Evolutionary conservation across 2,329 filamentous ascomycete species (phyloP).

Genomic region (Aulographum hederae): DNA sequence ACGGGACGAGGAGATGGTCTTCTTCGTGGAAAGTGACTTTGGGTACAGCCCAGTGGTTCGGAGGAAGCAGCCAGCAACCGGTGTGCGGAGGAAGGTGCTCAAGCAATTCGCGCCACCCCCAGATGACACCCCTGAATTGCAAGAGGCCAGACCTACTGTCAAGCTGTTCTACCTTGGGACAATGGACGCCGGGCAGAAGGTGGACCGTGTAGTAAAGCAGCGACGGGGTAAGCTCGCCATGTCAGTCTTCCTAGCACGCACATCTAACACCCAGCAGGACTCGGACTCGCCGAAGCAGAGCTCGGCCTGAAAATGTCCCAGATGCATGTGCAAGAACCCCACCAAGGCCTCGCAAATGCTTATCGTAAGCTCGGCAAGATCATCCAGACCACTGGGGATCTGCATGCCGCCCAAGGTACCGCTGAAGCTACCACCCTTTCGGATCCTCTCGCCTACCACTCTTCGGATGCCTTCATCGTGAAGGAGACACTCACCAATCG

Average conservation of each 20-base stretch:
- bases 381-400: slow-evolving; percentile 85
- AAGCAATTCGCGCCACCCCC: slow-evolving; percentile 97
- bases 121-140: slow-evolving; percentile 88
- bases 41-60: slow-evolving; percentile 92
- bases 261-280: slow-evolving; percentile 33
- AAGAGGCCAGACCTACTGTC: slow-evolving; percentile 73
- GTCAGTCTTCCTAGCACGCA: slow-evolving; percentile 12
- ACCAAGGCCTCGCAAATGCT: slow-evolving; percentile 70
- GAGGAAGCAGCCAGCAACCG: slow-evolving; percentile 92
- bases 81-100: slow-evolving; percentile 81
- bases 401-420: slow-evolving; percentile 88
- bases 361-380: slow-evolving; percentile 91
- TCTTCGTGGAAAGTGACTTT: slow-evolving; percentile 98
- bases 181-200: slow-evolving; percentile 94
- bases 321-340: slow-evolving; percentile 80
- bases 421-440: slow-evolving; percentile 89
- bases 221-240: slow-evolving; percentile 50
- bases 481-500: slow-evolving; percentile 97
- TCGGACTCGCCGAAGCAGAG: slow-evolving; percentile 82
- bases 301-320: slow-evolving; percentile 77
- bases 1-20: slow-evolving; percentile 88
- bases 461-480: slow-evolving; percentile 88
- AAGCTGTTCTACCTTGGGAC: slow-evolving; percentile 91
- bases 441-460: slow-evolving; percentile 88
- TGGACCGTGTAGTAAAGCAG: slow-evolving; percentile 84